Evolutionary conservation across 2,329 filamentous ascomycete species (phyloP).

Genomic region (Aspergillus pseudotamarii): DNA sequence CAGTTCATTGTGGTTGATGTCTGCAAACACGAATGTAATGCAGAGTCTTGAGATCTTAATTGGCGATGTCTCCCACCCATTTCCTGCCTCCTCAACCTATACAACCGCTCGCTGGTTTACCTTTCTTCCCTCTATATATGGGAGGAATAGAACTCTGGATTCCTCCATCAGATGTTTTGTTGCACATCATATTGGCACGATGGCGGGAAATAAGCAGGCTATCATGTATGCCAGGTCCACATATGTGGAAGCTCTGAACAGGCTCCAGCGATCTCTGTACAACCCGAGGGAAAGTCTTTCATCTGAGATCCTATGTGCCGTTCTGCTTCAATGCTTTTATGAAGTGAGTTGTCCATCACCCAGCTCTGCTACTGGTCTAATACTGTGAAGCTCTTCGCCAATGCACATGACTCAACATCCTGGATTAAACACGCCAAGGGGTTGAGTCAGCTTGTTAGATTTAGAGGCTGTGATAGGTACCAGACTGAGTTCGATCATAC

Average conservation of each 20-base stretch:
- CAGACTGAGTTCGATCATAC: conserved; percentile 24
- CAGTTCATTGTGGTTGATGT: conserved; percentile 6
- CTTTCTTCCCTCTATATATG: conserved; percentile 29
- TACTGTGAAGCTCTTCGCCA: conserved; percentile 27
- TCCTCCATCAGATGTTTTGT: conserved; percentile 29
- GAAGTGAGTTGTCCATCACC: conserved; percentile 22
- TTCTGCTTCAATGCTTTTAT: conserved; percentile 33
- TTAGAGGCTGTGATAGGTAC: conserved; percentile 28
- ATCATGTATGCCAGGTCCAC: conserved; percentile 27
- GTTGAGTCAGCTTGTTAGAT: conserved; percentile 27
- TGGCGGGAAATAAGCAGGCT: conserved; percentile 23
- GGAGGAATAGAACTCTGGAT: conserved; percentile 28
- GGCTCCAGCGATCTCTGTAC: conserved; percentile 26
- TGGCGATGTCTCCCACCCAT: conserved; percentile 27
- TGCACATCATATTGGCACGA: conserved; percentile 29
- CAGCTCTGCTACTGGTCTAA: no score
- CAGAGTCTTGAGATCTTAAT: conserved; percentile 26
- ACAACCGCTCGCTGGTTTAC: conserved; percentile 27
- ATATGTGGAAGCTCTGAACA: conserved; percentile 28
- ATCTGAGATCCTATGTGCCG: conserved; percentile 31
- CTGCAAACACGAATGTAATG: conserved; percentile 23
- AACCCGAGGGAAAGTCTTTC: conserved; percentile 24
- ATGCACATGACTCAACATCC: conserved; percentile 25
- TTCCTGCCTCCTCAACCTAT: conserved; percentile 19
- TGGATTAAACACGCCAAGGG: conserved; percentile 37